Evolutionary conservation across 2,329 filamentous ascomycete genomes (phyloP).

Genomic region (Tolypocladium ophioglossoides): DNA sequence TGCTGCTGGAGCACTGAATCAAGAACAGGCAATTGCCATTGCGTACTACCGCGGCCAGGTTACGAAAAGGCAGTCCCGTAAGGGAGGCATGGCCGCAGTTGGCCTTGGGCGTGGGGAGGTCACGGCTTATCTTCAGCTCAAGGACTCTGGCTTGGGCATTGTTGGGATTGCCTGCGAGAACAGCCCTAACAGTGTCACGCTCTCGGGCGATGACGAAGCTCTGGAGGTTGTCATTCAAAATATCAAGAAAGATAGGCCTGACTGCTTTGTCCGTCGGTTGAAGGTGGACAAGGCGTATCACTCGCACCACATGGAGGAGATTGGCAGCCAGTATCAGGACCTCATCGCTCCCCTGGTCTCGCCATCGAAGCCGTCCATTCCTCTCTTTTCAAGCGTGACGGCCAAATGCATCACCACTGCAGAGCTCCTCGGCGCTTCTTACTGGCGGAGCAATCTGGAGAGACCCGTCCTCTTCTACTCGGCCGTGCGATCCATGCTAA

Average conservation of each 20-base stretch:
- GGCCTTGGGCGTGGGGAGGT: conserved; percentile 18
- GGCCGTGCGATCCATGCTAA: no score
- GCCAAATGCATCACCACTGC: no score
- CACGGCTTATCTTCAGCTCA: conserved; percentile 8
- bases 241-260: background rate
- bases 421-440: no score
- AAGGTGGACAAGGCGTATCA: no score
- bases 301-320: no score
- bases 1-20: conserved; percentile 8
- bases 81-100: conserved; percentile 11
- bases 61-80: background rate
- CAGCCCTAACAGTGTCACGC: background rate
- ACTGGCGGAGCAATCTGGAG: no score
- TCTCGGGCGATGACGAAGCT: background rate
- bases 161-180: conserved; percentile 2
- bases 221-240: background rate
- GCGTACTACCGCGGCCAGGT: conserved; percentile 14
- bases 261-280: no score
- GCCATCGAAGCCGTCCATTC: no score
- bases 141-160: conserved; percentile 1
- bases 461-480: no score
- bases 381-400: no score
- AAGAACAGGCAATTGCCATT: conserved; percentile 14
- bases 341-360: no score
- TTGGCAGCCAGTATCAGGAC: no score